Evolutionary conservation across 2,329 filamentous ascomycete species (phyloP), one percentile per base, ranked within the genome.

Genomic region (Pseudohalonectria lignicola): DNA sequence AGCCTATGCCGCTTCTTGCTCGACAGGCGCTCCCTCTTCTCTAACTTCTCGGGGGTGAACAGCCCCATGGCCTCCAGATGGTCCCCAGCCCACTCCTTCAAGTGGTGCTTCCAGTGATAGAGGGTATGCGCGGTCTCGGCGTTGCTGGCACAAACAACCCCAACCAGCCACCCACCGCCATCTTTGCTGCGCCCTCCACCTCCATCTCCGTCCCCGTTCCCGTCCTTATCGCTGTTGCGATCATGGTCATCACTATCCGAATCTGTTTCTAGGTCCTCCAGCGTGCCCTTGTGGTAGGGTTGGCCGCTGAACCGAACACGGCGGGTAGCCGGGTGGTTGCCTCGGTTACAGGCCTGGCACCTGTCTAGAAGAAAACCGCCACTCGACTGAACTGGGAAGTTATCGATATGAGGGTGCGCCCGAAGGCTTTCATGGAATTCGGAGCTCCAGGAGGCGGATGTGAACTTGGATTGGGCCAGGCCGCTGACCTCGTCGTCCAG

Each of bases 331-430:
- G 79, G 73, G 50, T 90, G 84, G 1, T 67, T 70, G 12, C 65
- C 70, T 17, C 82, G 71, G 37, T 84, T 83, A 50, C 84, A 88
- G 0, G 81, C 82, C 49, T 81, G 74, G 50, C 82, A 86, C 11
- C 70, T 60, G 35, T 71, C 34, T 21, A 25, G n/a, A 8, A 21
- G 8, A 12, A 26, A 26, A 7, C 12, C 23, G 7, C 2, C 19
- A 35, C 41, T 26, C 8, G 7, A 7, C 12, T 65, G 58, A 8
- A 74, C 59, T 6, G 57, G 51, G 10, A 61, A 61, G 7, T 67
- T 52, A 25, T 73, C 67, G 17, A 83, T 67, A 12, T 72, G 64
- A 0, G 85, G 85, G 4, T 83, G 64, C 3, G 77, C 75, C 44
- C 74, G 66, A 5, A 92, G 62, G 1, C 80, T 71, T 34, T 68